Base-by-base conservation (phyloP, 345 rosid species). In the Pugionium dolabratum region DNA sequence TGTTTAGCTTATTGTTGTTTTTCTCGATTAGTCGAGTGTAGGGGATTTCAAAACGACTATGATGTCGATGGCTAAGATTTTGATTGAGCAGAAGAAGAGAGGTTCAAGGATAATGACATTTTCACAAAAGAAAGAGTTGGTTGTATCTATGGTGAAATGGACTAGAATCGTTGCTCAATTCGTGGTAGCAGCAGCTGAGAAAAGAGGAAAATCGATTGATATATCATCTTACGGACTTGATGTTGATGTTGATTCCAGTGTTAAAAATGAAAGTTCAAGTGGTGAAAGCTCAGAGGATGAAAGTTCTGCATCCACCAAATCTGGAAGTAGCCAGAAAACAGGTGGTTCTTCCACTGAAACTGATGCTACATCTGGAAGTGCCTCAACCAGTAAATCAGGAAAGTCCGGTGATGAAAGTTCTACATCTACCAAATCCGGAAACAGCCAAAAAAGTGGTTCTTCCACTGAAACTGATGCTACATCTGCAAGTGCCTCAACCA, bases 1-100 rank as follows among this genome's bases (percentile, higher is more conserved):
- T 18, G 0, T 18, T 18, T 18, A 18, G 0, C 18, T 18, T 18
- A 0, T 18, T 18, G 18, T 18, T 18, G 18, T 18, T 18, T 18
- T 18, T 18, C 18, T 18, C 18, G 18, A 18, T 18, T 18, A 18
- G 18, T 18, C 18, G 18, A 18, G 18, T 18, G 18, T 18, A 18
- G 18, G 18, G 4, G 8, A 30, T 1, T 54, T 71, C 9, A 31
- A 32, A 26, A 2, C 1, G 0, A 54, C 51, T 4, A 56, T 71
- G 65, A 3, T 56, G 39, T 55, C 75, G 6, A 71, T 71, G 70
- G 75, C 65, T 49, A 56, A 56, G 59, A 64, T 46, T 32, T n/a
- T 71, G 39, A 4, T 71, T 28, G 59, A 71, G 11, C 70, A 71
- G 45, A 71, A 48, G 58, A 64, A 8, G 10, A 45, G 42, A 39